phyloP scores from a whole-genome alignment of 371 early-diverging fungal species.

The Mucor irregularis region DNA sequence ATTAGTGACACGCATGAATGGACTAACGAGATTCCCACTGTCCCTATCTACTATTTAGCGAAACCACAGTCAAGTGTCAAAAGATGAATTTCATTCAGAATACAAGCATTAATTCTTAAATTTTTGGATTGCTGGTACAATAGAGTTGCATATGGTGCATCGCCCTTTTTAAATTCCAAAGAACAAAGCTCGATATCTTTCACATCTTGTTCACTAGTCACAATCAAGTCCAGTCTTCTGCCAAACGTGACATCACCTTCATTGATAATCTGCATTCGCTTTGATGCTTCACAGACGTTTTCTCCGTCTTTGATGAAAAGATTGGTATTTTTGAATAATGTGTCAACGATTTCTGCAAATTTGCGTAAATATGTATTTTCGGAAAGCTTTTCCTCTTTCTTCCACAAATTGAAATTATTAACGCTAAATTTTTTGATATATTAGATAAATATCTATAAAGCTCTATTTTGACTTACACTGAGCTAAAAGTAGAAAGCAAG shows the following conservation, averaged over 20 bases:
- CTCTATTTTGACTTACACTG: slow-evolving; percentile 14
- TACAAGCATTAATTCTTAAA: slow-evolving; percentile 13
- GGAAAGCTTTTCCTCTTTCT: slow-evolving; percentile 11
- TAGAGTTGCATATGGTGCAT: slow-evolving; percentile 11
- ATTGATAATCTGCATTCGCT: slow-evolving; percentile 14
- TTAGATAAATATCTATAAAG: slow-evolving; percentile 7
- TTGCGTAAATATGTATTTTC: slow-evolving; percentile 13
- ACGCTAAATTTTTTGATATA: slow-evolving; percentile 15
- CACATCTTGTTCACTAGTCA: slow-evolving; percentile 10
- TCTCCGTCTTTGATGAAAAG: slow-evolving; percentile 16
- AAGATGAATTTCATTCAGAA: slow-evolving; percentile 14
- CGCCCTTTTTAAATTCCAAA: slow-evolving; percentile 13
- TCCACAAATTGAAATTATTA: slow-evolving; percentile 11
- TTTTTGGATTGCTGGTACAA: slow-evolving; percentile 11
- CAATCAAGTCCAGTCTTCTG: slow-evolving; percentile 11
- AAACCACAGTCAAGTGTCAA: slow-evolving; percentile 11
- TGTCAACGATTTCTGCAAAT: slow-evolving; percentile 11
- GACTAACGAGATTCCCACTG: too few relatives aligned
- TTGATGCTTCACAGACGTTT: slow-evolving; percentile 11
- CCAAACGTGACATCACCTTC: slow-evolving; percentile 10
- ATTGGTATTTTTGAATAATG: slow-evolving; percentile 7
- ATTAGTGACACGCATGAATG: too few relatives aligned
- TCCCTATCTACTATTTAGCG: too few relatives aligned
- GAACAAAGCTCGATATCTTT: slow-evolving; percentile 14
- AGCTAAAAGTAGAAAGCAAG: slow-evolving; percentile 17